A percentile compares a stretch with the other conserved stretches of the same genome.
Evolutionary conservation across 805 yeast species (phyloP).

Genomic region (Lachancea quebecensis): DNA sequence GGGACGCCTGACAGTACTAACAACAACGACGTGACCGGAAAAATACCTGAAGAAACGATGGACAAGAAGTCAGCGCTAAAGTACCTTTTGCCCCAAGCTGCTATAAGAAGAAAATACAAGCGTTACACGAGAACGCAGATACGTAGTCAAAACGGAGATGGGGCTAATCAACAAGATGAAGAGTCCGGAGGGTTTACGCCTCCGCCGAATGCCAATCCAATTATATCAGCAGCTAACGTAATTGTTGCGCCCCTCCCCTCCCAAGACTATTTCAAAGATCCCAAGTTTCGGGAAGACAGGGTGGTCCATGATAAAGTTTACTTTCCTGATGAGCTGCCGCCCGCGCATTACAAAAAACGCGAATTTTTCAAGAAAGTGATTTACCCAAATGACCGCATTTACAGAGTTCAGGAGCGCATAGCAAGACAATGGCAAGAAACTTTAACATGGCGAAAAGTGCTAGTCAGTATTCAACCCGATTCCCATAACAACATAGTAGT

Average conservation of each 20-base stretch:
- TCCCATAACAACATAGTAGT: constrained; percentile 93
- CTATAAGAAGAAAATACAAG: constrained; percentile 16
- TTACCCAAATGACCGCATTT: constrained; percentile 28
- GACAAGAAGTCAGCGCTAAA: constrained; percentile 26
- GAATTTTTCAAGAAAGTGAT: constrained; percentile 23
- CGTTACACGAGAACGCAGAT: constrained; percentile 25
- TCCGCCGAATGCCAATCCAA: constrained; percentile 68
- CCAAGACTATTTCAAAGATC: constrained; percentile 57
- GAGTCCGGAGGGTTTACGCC: constrained; percentile 28
- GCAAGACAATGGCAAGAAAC: constrained; percentile 84
- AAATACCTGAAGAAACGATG: constrained; percentile 23
- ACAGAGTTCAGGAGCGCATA: constrained; percentile 52
- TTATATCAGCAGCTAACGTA: constrained; percentile 71
- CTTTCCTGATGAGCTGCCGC: constrained; percentile 58
- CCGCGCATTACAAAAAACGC: constrained; percentile 34
- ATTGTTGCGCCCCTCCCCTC: constrained; percentile 78
- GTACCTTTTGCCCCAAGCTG: constrained; percentile 22
- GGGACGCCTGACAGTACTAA: constrained; percentile 6
- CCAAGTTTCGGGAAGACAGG: constrained; percentile 52
- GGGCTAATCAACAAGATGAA: neutral
- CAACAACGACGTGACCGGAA: constrained; percentile 10
- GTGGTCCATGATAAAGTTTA: constrained; percentile 82
- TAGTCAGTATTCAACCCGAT: constrained; percentile 81
- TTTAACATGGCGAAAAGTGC: constrained; percentile 85
- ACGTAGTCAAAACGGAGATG: constrained; percentile 2